These are phyloP conservation scores for Alternaria incomplexa DNA, from an alignment of 2,329 filamentous ascomycete genomes.

Conservation along the genomic window DNA sequence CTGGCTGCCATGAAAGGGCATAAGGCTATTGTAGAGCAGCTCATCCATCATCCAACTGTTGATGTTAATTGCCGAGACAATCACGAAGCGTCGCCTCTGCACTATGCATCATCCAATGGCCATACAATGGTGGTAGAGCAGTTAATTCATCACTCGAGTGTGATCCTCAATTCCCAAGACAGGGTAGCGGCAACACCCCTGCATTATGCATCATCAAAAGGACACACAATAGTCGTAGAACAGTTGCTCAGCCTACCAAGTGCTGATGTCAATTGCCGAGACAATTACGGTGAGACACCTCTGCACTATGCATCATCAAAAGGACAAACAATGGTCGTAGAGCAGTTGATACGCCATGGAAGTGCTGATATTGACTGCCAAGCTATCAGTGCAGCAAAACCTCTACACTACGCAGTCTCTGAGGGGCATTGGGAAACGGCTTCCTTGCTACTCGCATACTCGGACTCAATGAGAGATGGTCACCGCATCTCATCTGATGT, in stretches of 20 bases:
- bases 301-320: background rate
- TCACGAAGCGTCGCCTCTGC: background rate
- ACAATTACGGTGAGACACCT: rapidly evolving
- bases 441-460: background rate
- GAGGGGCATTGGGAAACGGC: background rate
- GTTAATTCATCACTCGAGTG: background rate
- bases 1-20: background rate
- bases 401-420: background rate
- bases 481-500: rapidly evolving
- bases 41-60: background rate
- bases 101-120: background rate
- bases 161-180: background rate
- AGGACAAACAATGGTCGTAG: background rate
- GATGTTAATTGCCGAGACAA: background rate
- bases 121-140: background rate
- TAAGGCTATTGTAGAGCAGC: background rate
- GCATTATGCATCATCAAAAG: background rate
- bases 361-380: background rate
- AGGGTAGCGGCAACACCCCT: background rate
- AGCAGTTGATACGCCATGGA: background rate
- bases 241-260: background rate
- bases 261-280: background rate
- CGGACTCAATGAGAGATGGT: background rate
- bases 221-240: background rate
- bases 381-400: rapidly evolving